Evolutionary conservation across 2,329 filamentous ascomycete genomes (phyloP).

Genomic region (Fusarium mundagurra): DNA sequence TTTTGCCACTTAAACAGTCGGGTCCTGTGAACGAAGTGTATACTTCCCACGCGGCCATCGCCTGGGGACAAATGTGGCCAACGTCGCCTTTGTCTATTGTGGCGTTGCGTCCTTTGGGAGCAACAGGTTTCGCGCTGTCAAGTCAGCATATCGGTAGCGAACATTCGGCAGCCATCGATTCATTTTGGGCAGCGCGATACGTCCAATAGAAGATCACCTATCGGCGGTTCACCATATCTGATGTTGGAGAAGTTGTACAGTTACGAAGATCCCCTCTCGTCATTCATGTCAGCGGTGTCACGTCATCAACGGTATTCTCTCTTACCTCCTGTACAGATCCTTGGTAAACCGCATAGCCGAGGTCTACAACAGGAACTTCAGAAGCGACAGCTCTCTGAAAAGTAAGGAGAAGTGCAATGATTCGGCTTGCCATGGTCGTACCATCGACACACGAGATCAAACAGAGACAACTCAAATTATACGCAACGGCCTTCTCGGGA

Average conservation of each 20-base stretch:
- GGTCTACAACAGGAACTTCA: not conserved
- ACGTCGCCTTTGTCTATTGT: not conserved
- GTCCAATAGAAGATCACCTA: not conserved
- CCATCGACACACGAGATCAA: not conserved
- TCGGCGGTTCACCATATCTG: not conserved
- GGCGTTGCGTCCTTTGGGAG: not conserved
- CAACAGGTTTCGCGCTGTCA: not conserved
- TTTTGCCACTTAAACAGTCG: not conserved
- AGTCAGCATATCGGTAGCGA: not conserved
- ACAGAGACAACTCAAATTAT: not conserved
- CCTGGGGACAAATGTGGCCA: not conserved
- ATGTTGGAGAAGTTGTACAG: not conserved
- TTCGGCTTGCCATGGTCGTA: not conserved
- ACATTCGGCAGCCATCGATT: not conserved
- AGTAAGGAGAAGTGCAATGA: not conserved
- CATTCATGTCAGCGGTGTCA: no score
- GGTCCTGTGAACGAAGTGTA: not conserved
- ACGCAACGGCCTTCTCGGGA: not conserved
- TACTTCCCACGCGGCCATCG: not conserved
- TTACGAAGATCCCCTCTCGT: not conserved
- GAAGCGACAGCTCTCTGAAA: not conserved
- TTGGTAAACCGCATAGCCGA: not conserved
- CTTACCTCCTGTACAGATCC: not conserved
- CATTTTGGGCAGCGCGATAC: not conserved
- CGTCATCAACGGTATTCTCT: fast-evolving